These are phyloP conservation scores for Magnolia changhungtana DNA, from an alignment of 164 flowering plant species.

Conservation along the genomic window DNA sequence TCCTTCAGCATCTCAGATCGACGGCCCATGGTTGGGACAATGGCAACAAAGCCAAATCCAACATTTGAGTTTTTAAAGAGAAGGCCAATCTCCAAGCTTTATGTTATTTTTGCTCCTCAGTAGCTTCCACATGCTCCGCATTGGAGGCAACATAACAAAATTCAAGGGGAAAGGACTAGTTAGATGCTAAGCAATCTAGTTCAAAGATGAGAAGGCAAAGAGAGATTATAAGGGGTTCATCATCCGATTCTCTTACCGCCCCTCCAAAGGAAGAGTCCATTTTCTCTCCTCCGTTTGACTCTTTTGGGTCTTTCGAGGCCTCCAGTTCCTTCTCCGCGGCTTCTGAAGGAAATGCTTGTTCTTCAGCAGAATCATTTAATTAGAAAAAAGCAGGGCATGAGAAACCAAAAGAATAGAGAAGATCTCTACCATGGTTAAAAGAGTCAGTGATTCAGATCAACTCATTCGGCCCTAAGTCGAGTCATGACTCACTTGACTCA, in stretches of 20 bases:
- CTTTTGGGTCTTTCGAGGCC: constrained; percentile 19
- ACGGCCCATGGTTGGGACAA: too few species aligned
- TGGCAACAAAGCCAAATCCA: too few species aligned
- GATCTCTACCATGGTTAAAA: not conserved
- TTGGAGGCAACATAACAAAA: constrained; percentile 2
- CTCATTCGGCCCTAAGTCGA: not conserved
- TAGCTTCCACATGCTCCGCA: constrained; percentile 65
- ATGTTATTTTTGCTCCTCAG: constrained; percentile 18
- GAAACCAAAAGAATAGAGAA: not conserved
- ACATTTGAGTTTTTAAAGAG: too few species aligned
- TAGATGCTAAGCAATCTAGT: not conserved
- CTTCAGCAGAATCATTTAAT: constrained; percentile 34
- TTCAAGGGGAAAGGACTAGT: not conserved
- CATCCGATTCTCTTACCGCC: constrained; percentile 49
- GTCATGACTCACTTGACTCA: not conserved
- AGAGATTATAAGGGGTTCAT: constrained; percentile 59
- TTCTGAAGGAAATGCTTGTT: constrained; percentile 4
- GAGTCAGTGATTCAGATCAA: too few species aligned
- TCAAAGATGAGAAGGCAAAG: not conserved
- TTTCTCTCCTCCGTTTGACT: constrained; percentile 14
- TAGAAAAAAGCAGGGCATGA: not conserved
- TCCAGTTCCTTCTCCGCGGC: constrained; percentile 14
- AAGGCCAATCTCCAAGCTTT: not conserved
- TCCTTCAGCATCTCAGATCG: too few species aligned
- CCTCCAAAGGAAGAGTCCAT: constrained; percentile 19